Base-by-base conservation (phyloP, 208 protist genomes). In the Leishmania mexicana region DNA sequence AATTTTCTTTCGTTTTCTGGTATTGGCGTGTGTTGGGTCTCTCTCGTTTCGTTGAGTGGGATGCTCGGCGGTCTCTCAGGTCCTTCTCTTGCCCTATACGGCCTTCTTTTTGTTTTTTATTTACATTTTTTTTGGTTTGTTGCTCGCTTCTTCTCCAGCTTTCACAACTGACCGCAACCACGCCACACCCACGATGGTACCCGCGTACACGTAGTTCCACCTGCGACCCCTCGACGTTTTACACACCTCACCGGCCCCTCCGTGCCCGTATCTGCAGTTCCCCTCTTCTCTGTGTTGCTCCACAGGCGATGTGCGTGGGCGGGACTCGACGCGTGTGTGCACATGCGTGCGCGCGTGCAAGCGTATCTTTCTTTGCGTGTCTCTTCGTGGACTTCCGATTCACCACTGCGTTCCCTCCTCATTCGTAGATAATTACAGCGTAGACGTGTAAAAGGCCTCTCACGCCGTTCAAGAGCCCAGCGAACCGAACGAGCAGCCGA, bases 101-200 rank as follows among this genome's bases (percentile, higher is more conserved):
- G 11, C n/a, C 15, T 67, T 38, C 40, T 1, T 24, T 67, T 38
- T 67, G 8, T 24, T 67, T 38, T 35, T 40, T 24, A 40, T 38
- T 35, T 40, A 17, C 10, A 67, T 31, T 31, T 31, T 67, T 19
- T 7, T 7, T 11, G 21, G 31, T 35, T 79, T 4, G 42, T 21
- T 79, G 42, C 19, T 54, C 24, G 51, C 62, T 31, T 13, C 40
- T 38, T 49, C 42, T 79, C 38, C 76, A 79, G 8, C 58, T 75
- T 19, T 31, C 57, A 31, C 62, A 60, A 47, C 40, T 79, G 31
- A 45, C 21, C 8, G 45, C 3, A 31, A 45, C 51, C 40, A 13
- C 24, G 2, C 42, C 70, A 74, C 70, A n/a, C 70, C 19, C 28
- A 13, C 42, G 38, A 35, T 53, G 24, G 10, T 74, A 74, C 19